phyloP scores from a whole-genome alignment of 2,329 filamentous ascomycete species.

The Penicillium sp. region DNA sequence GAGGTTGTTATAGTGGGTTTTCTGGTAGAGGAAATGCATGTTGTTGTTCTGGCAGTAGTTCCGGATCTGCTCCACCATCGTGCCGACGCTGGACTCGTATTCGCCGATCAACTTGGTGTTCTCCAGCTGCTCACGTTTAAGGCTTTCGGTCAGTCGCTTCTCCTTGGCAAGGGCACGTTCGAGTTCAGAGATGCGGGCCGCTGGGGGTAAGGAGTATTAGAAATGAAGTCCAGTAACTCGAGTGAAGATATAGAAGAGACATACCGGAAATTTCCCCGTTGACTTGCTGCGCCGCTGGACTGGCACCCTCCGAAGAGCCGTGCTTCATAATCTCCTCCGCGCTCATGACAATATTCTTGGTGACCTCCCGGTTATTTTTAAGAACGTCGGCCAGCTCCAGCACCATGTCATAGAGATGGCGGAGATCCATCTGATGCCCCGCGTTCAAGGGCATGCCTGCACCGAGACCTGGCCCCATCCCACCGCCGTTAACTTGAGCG shows the following conservation, averaged over 20 bases:
- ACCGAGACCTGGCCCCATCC: conserved; percentile 37
- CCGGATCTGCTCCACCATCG: conserved; percentile 48
- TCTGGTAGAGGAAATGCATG: conserved; percentile 44
- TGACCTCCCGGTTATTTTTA: conserved; percentile 48
- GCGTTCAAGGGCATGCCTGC: conserved; percentile 42
- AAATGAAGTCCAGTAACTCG: background rate
- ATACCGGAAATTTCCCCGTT: conserved; percentile 43
- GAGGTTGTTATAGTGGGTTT: conserved; percentile 47
- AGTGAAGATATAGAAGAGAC: background rate
- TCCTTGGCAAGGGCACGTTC: conserved; percentile 46
- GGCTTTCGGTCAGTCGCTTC: conserved; percentile 39
- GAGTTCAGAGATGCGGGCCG: conserved; percentile 46
- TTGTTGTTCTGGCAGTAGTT: conserved; percentile 49
- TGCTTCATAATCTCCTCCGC: conserved; percentile 48
- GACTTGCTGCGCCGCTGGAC: conserved; percentile 40
- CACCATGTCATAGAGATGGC: conserved; percentile 48
- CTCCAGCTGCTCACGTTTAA: conserved; percentile 45
- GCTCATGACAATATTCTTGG: conserved; percentile 46
- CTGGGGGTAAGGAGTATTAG: conserved; percentile 23
- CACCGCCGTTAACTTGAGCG: conserved; percentile 33
- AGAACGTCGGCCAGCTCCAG: conserved; percentile 47
- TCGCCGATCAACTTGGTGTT: conserved; percentile 46
- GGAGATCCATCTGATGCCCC: conserved; percentile 50
- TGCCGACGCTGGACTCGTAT: conserved; percentile 45
- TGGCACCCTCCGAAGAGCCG: conserved; percentile 38